These are phyloP conservation scores for Pyrenopolyporus hunteri DNA, from an alignment of 495 filamentous ascomycete genomes.

Conservation along the genomic window DNA sequence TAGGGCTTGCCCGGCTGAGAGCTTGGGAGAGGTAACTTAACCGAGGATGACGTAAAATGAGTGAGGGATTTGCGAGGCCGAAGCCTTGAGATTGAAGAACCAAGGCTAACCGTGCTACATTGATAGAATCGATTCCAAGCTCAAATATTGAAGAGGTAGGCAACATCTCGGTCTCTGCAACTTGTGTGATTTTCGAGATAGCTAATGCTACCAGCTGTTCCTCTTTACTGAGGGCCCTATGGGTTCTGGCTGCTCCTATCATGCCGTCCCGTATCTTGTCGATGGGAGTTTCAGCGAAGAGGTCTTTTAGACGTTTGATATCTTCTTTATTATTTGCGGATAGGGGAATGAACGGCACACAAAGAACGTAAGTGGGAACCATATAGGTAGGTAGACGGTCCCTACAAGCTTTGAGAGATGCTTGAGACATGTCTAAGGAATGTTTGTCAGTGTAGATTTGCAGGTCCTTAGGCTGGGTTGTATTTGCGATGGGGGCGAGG, in stretches of 20 bases:
- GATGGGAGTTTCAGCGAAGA: slow-evolving; percentile 65
- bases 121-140: slow-evolving; percentile 82
- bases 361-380: slow-evolving; percentile 76
- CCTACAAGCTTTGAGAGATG: slow-evolving; percentile 60
- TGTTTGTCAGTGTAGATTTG: slow-evolving; percentile 40
- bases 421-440: slow-evolving; percentile 34
- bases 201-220: slow-evolving; percentile 58
- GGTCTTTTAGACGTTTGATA: slow-evolving; percentile 59
- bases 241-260: slow-evolving; percentile 28
- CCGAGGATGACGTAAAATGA: slow-evolving; percentile 68
- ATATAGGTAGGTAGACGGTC: slow-evolving; percentile 72
- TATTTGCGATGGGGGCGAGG: slow-evolving; percentile 47
- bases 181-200: slow-evolving; percentile 55
- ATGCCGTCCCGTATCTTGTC: slow-evolving; percentile 60
- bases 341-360: slow-evolving; percentile 66
- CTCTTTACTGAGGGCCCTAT: slow-evolving; percentile 43
- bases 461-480: slow-evolving; percentile 14
- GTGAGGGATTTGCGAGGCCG: slow-evolving; percentile 60
- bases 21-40: slow-evolving; percentile 55
- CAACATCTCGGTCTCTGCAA: slow-evolving; percentile 52
- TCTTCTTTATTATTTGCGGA: slow-evolving; percentile 80
- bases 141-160: slow-evolving; percentile 74
- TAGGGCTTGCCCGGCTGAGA: slow-evolving; percentile 36
- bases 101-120: slow-evolving; percentile 67
- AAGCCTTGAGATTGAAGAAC: slow-evolving; percentile 61